Evolutionary conservation across 768 basidiomycete genomes (phyloP).

Genomic region (Auricularia cornea): DNA sequence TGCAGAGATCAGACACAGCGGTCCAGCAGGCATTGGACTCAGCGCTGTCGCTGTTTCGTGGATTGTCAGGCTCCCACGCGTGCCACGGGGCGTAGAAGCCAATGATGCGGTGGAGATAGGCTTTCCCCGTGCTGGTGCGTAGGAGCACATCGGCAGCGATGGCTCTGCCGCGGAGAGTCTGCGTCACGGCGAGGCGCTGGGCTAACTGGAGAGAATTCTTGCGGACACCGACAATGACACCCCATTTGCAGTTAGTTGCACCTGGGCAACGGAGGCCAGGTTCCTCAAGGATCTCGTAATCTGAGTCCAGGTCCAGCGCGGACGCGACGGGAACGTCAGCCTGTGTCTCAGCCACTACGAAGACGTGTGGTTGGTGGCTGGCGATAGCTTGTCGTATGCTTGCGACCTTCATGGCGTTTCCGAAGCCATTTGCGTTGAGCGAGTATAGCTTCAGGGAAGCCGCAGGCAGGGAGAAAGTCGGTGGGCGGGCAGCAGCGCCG

Average conservation of each 20-base stretch:
- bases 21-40: neutral
- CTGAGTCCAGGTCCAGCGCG: neutral
- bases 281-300: neutral
- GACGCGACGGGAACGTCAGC: neutral
- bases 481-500: too few species aligned
- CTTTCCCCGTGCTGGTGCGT: neutral
- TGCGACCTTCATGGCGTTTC: neutral
- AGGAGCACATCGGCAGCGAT: neutral
- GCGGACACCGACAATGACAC: neutral
- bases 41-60: neutral
- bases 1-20: neutral
- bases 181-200: neutral
- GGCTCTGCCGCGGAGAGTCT: neutral
- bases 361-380: neutral
- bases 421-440: neutral
- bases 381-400: neutral
- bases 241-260: neutral
- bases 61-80: neutral
- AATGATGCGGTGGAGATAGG: neutral
- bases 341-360: neutral
- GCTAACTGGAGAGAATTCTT: neutral
- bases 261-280: neutral
- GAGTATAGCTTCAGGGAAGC: neutral
- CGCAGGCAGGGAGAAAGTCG: too few species aligned
- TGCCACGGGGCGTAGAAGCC: neutral